phyloP scores from a whole-genome alignment of 2,329 filamentous ascomycete species.

The Thermoascus crustaceus region DNA sequence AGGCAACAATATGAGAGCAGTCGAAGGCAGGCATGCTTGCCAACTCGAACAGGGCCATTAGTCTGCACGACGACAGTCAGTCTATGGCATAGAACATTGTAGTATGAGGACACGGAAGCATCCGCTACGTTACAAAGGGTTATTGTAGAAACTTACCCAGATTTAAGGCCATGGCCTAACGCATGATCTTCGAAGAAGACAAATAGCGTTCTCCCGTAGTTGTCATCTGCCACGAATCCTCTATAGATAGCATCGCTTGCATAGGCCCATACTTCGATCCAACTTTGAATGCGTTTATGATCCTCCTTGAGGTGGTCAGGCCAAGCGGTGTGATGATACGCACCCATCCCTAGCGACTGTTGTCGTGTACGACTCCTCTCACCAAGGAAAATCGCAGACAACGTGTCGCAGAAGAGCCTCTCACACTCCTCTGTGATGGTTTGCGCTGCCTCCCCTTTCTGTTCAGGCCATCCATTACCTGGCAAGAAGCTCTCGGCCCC shows the following conservation, averaged over 20 bases:
- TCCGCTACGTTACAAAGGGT: too few species aligned
- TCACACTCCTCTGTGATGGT: slow-evolving; percentile 99
- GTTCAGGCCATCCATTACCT: slow-evolving; percentile 29
- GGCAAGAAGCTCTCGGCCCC: slow-evolving; percentile 48
- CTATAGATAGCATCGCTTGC: slow-evolving; percentile 74
- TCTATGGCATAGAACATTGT: too few species aligned
- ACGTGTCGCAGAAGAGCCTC: slow-evolving; percentile 98
- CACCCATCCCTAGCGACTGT: slow-evolving; percentile 83
- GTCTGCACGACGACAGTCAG: slow-evolving; percentile 42
- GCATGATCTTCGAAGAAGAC: slow-evolving; percentile 75
- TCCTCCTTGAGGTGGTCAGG: slow-evolving; percentile 20
- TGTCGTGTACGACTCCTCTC: slow-evolving; percentile 70
- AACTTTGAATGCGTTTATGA: slow-evolving; percentile 22
- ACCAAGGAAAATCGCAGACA: slow-evolving; percentile 91
- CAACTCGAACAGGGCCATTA: slow-evolving; percentile 86
- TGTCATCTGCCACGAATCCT: slow-evolving; percentile 69
- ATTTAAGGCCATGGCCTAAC: slow-evolving; percentile 70
- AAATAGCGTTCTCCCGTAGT: slow-evolving; percentile 67
- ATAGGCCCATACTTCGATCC: slow-evolving; percentile 57
- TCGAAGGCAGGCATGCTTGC: slow-evolving; percentile 63
- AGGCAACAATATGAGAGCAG: slow-evolving; percentile 71
- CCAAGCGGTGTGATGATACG: slow-evolving; percentile 36
- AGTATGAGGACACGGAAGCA: too few species aligned
- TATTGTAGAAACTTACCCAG: slow-evolving; percentile 61
- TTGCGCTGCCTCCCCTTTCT: slow-evolving; percentile 83